Conservation (phyloP, 2,329 filamentous ascomycete species). For the Penicillium crustosum region DNA sequence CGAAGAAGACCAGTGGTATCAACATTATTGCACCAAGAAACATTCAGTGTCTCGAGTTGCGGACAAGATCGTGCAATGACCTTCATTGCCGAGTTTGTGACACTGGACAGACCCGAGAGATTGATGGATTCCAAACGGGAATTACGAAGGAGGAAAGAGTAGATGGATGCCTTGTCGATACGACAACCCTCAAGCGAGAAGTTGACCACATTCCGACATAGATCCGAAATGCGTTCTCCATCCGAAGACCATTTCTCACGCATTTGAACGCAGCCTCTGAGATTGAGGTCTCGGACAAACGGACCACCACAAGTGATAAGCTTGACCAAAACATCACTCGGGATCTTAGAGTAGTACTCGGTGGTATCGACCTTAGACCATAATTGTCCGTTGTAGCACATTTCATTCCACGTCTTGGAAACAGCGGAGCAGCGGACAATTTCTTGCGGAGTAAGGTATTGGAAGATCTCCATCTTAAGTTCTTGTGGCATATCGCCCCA, state of each 20-base stretch:
- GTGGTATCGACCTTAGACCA: constrained; percentile 85
- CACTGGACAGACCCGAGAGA: constrained; percentile 72
- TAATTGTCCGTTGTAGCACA: constrained; percentile 92
- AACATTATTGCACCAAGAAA: constrained; percentile 90
- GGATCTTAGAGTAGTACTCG: constrained; percentile 83
- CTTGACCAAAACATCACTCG: constrained; percentile 76
- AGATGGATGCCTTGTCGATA: constrained; percentile 74
- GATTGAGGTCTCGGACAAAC: constrained; percentile 86
- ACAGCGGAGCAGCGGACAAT: constrained; percentile 75
- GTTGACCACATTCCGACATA: constrained; percentile 82
- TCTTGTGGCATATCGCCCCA: constrained; percentile 83
- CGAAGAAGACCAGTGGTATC: constrained; percentile 72
- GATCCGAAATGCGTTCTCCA: constrained; percentile 66
- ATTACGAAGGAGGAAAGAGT: constrained; percentile 79
- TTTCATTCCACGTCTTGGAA: constrained; percentile 72
- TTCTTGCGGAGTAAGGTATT: constrained; percentile 74
- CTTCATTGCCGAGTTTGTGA: constrained; percentile 80
- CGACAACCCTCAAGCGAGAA: constrained; percentile 87
- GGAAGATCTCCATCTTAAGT: constrained; percentile 74
- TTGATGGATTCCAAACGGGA: constrained; percentile 78
- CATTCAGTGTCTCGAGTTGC: constrained; percentile 78
- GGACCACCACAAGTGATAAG: constrained; percentile 84
- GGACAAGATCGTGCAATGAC: constrained; percentile 80
- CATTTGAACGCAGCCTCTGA: constrained; percentile 87
- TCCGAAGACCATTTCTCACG: constrained; percentile 76